Conservation (phyloP, 148 eudicot genomes). For the Silene latifolia region DNA sequence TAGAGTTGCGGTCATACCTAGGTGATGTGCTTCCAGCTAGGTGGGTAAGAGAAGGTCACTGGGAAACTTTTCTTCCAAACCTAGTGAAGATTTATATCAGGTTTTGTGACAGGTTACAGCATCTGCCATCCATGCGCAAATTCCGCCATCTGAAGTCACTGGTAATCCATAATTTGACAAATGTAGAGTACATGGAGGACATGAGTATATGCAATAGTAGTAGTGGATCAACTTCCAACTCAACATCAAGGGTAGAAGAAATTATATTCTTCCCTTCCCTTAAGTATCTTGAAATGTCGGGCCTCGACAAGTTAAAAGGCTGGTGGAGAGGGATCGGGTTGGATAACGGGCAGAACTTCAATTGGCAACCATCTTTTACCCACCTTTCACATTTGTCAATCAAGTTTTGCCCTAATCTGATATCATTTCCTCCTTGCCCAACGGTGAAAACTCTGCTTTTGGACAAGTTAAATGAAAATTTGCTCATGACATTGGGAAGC, state of each 20-base stretch:
- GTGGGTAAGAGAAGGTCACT: conserved; percentile 9
- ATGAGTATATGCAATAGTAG: background rate
- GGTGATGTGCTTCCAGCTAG: background rate
- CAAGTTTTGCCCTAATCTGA: background rate
- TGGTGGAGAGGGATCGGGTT: conserved; percentile 23
- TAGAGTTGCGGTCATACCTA: background rate
- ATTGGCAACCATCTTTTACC: background rate
- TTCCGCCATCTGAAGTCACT: conserved; percentile 3
- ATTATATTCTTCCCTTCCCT: conserved; percentile 25
- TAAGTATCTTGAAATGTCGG: background rate
- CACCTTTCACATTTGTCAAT: conserved; percentile 8
- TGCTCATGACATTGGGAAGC: background rate
- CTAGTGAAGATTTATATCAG: conserved; percentile 11
- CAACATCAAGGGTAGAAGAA: background rate
- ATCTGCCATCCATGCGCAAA: conserved; percentile 11
- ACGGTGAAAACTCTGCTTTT: background rate
- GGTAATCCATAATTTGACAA: background rate
- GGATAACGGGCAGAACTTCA: background rate
- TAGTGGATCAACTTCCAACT: background rate
- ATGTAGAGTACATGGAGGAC: conserved; percentile 23
- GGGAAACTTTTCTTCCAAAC: conserved; percentile 16
- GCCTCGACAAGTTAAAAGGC: conserved; percentile 16
- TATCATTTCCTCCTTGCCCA: conserved; percentile 24
- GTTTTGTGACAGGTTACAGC: background rate
- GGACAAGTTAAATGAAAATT: background rate